Percentiles rank a stretch among this genome's conserved stretches.
Evolutionary conservation across 306 rosid genomes (phyloP).

Genomic region (Casuarina glauca): DNA sequence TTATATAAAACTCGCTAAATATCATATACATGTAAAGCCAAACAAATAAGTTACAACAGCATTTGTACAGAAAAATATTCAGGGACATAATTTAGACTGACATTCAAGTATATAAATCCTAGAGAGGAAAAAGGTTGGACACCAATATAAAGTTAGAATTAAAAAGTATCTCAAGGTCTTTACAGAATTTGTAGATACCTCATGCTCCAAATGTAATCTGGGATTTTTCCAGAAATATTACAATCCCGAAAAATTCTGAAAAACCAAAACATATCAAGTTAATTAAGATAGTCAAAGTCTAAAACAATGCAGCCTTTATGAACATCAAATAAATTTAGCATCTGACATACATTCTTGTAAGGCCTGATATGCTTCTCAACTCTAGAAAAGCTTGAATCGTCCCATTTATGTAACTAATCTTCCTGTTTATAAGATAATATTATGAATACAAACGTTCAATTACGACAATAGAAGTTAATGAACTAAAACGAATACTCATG

Average conservation of each 20-base stretch:
- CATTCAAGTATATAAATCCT: not conserved
- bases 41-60: not conserved
- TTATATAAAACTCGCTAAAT: not conserved
- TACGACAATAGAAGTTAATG: not conserved
- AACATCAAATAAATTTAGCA: not conserved
- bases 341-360: not conserved
- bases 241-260: conserved; percentile 8
- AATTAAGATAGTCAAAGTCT: not conserved
- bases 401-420: conserved; percentile 5
- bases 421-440: not conserved
- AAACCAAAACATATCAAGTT: not conserved
- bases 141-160: not conserved
- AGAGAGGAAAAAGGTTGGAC: not conserved
- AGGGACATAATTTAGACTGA: not conserved
- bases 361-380: no score
- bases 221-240: not conserved
- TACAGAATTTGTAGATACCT: not conserved
- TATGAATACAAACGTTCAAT: not conserved
- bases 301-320: no score
- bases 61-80: not conserved
- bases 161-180: not conserved
- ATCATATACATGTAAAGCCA: not conserved
- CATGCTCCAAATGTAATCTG: not conserved
- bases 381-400: not conserved
- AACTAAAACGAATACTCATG: no score